These are phyloP conservation scores for Cytospora chrysosperma DNA, from an alignment of 2,329 filamentous ascomycete genomes.

Conservation along the genomic window DNA sequence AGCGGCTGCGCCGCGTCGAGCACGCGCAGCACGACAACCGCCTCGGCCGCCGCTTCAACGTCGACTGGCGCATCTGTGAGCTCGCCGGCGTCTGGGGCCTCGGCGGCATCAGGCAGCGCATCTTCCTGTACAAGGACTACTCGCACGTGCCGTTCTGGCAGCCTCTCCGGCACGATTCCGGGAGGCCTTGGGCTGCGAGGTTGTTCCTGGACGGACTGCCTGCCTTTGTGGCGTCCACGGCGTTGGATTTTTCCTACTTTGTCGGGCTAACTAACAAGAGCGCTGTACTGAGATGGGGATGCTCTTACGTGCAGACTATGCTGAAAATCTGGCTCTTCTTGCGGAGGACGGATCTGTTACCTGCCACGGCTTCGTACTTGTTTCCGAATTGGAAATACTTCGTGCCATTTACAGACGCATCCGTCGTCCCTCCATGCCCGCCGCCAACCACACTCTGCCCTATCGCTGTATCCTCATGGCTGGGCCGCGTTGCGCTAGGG, in stretches of 20 bases:
- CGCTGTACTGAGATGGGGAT: slow-evolving; percentile 18
- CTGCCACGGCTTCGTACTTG: slow-evolving; percentile 37
- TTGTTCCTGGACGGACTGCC: slow-evolving; percentile 42
- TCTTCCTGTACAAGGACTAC: slow-evolving; percentile 54
- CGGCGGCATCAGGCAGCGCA: slow-evolving; percentile 52
- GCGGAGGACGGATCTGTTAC: slow-evolving; percentile 50
- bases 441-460: slow-evolving; percentile 39
- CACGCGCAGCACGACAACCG: slow-evolving; percentile 49
- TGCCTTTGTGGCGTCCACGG: slow-evolving; percentile 37
- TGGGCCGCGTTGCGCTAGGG: slow-evolving; percentile 41
- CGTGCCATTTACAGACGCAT: slow-evolving; percentile 52
- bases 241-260: slow-evolving; percentile 16
- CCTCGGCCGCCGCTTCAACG: slow-evolving; percentile 42
- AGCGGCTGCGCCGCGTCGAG: slow-evolving; percentile 37
- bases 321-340: slow-evolving; percentile 53
- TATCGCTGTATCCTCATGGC: slow-evolving; percentile 44
- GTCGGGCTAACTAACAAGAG: slow-evolving; percentile 7
- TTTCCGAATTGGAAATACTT: slow-evolving; percentile 52
- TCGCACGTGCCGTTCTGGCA: slow-evolving; percentile 49
- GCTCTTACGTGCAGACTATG: slow-evolving; percentile 45
- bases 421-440: slow-evolving; percentile 49
- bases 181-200: slow-evolving; percentile 34
- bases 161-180: slow-evolving; percentile 38
- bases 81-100: slow-evolving; percentile 51
- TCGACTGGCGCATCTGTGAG: slow-evolving; percentile 37